Evolutionary conservation across 139 green algal genomes (phyloP).

Genomic region (Volvox reticuliferus): DNA sequence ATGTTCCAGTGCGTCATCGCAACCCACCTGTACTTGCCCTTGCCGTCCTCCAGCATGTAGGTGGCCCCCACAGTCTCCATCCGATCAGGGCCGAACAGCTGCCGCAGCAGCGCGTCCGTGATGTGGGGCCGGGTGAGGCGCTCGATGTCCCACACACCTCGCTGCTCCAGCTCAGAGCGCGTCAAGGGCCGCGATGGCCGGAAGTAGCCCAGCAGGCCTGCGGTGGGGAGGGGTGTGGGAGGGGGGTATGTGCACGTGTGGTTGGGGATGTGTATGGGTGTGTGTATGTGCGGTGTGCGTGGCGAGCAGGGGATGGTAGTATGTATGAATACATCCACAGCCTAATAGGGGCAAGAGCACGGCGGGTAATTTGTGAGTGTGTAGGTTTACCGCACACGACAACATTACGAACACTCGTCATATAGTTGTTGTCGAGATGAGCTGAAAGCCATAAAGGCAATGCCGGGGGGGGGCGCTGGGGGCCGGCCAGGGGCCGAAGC

Average conservation of each 20-base stretch:
- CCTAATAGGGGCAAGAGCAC: not conserved
- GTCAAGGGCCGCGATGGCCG: slow-evolving; percentile 82
- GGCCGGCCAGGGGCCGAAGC: not conserved
- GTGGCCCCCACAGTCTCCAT: slow-evolving; percentile 64
- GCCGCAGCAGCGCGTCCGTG: slow-evolving; percentile 48
- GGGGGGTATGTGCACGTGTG: not conserved
- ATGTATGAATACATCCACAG: too few relatives aligned
- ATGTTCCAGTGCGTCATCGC: too few relatives aligned
- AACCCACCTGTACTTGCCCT: slow-evolving; percentile 47
- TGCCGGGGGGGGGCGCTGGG: too few relatives aligned
- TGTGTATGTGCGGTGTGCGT: not conserved
- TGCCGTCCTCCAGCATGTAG: slow-evolving; percentile 70
- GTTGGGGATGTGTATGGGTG: not conserved
- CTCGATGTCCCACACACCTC: slow-evolving; percentile 93
- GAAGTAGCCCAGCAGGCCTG: slow-evolving; percentile 90
- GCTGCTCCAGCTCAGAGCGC: slow-evolving; percentile 84
- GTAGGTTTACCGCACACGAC: not conserved
- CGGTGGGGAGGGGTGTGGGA: not conserved
- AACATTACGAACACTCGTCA: not conserved
- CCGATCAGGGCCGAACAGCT: slow-evolving; percentile 71
- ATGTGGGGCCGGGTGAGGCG: slow-evolving; percentile 66
- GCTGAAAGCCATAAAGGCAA: too few relatives aligned
- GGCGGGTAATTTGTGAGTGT: not conserved
- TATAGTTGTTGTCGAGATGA: too few relatives aligned
- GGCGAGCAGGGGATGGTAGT: not conserved